Base-by-base conservation (phyloP, 495 filamentous ascomycete species). In the Penicillium bovifimosum region DNA sequence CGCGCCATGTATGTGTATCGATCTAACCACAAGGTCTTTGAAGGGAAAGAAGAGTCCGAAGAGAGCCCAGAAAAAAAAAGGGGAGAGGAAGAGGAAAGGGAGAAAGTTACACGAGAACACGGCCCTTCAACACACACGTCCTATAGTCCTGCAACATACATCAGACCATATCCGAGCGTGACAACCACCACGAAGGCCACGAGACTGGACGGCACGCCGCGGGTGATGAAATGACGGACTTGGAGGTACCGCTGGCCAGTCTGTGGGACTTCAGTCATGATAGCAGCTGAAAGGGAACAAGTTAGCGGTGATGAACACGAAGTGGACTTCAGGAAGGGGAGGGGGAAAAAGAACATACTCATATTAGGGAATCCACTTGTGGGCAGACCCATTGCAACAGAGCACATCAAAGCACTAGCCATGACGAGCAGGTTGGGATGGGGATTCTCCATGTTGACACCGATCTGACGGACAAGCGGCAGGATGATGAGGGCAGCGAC, bases 331-430 rank as follows among this genome's bases (percentile, higher is more conserved):
- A 50, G 34, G 11, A 43, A 41, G 44, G 20, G 50, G 33, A 42
- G 20, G 50, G 33, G 34, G 33, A 38, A 58, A 47, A 35, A 45
- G 29, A 51, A 84, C 90, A 72, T 77, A 96, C 91, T 99, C 93
- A 99, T 99, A 63, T 99, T 99, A 2, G 93, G 93, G 67, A 99
- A 99, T 13, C 93, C 93, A 61, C 86, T 91, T 0, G 93, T 99
- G 10, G 93, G 93, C 66, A 99, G 68, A 3, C 80, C 93, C 92
- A 97, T 97, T 0, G 84, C 84, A 5, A 81, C 81, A 16, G 77
- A 81, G 50, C 81, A 83, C 82, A 87, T 86, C 46, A 87, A 58
- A 9, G 84, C 84, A 51, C 81, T 79, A 6, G 76, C 80, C 91
- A 99, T 96, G 38, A 99, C 95, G 43, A 99, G 72, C 54, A 99